phyloP scores from a whole-genome alignment of 306 rosid genomes.

The Datisca glomerata region DNA sequence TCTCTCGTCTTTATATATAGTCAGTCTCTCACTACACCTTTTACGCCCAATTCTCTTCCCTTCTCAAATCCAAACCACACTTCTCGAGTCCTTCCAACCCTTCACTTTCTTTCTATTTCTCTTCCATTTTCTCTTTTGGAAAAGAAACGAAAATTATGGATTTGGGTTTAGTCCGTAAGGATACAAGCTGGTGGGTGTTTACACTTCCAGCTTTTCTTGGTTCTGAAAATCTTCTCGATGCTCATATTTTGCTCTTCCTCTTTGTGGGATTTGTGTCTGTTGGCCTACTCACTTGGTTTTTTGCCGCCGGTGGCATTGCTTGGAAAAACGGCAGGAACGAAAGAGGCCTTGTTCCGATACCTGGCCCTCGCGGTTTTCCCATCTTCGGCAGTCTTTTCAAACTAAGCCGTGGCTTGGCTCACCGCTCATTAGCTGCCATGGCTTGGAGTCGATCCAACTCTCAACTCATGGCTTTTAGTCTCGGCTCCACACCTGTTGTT shows the following conservation, averaged over 20 bases:
- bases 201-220: constrained; percentile 31
- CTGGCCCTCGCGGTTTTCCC: constrained; percentile 32
- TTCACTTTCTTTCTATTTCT: too few relatives aligned
- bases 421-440: constrained; percentile 33
- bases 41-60: too few relatives aligned
- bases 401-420: constrained; percentile 31
- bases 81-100: too few relatives aligned
- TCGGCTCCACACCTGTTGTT: constrained; percentile 39
- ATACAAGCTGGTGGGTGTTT: constrained; percentile 29
- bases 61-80: background rate
- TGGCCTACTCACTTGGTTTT: constrained; percentile 24
- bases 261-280: constrained; percentile 1
- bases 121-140: background rate
- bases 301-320: constrained; percentile 31
- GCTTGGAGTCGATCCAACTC: constrained; percentile 12
- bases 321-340: constrained; percentile 34
- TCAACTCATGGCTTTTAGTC: constrained; percentile 43
- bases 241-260: constrained; percentile 13
- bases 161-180: constrained; percentile 3
- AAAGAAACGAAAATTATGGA: constrained; percentile 3
- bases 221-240: constrained; percentile 9
- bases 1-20: too few relatives aligned
- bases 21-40: too few relatives aligned
- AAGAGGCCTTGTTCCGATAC: constrained; percentile 20
- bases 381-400: constrained; percentile 31